phyloP scores from a whole-genome alignment of 2,329 filamentous ascomycete genomes.

The Fusarium goolgardi region DNA sequence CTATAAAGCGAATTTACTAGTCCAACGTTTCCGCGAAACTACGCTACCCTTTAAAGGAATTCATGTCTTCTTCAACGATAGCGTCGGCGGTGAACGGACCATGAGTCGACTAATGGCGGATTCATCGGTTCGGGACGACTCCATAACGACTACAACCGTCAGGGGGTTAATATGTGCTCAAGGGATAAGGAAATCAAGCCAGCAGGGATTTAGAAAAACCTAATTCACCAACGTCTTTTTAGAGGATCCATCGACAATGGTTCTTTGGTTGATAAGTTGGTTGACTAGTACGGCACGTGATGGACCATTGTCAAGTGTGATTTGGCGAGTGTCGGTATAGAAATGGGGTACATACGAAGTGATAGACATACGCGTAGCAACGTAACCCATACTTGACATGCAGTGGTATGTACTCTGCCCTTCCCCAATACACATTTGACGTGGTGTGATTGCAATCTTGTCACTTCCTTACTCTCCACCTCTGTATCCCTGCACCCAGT shows the following conservation, averaged over 20 bases:
- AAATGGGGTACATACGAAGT: neutral
- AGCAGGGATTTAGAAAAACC: constrained; percentile 1
- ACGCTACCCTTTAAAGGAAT: constrained; percentile 5
- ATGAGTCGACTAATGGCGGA: constrained; percentile 21
- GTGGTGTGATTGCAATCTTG: neutral
- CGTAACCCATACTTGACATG: neutral
- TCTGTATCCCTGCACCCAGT: neutral
- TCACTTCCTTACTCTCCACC: neutral
- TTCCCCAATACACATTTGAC: neutral
- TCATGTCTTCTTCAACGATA: constrained; percentile 16
- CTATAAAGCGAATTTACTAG: neutral
- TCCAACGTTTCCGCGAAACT: neutral
- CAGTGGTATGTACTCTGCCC: neutral
- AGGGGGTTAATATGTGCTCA: neutral
- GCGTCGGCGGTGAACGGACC: constrained; percentile 22
- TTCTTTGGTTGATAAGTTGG: neutral
- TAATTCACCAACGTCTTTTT: neutral
- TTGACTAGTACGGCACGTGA: constrained; percentile 15
- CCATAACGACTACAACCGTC: constrained; percentile 26
- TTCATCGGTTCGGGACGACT: constrained; percentile 22
- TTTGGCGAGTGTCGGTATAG: constrained; percentile 11
- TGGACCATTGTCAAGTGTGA: neutral
- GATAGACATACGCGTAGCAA: neutral
- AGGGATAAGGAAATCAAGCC: neutral
- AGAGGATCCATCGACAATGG: neutral